Base-by-base conservation (phyloP, 176 grass and related monocot genomes). In the Zizania latifolia region DNA sequence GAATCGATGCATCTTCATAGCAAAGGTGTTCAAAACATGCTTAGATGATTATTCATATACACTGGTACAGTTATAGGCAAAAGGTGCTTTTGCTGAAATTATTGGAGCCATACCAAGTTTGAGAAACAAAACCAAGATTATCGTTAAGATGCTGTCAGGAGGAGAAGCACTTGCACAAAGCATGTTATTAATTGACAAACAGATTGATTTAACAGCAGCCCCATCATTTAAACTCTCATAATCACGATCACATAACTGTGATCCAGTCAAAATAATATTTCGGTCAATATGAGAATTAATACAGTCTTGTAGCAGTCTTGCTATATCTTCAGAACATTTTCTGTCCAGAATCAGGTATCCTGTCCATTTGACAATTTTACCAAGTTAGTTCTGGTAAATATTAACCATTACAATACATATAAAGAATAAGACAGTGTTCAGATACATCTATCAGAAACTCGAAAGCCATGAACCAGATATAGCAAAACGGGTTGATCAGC, bases 61-160 rank as follows among this genome's bases (percentile, higher is more conserved):
- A 10, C 35, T 65, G 46, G 43, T 75, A 27, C 12, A 51, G 51
- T 33, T 44, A 38, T 78, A 80, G 53, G 26, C 75, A 81, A 28
- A 13, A 58, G 17, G 71, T 76, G 19, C 36, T 39, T 35, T 62
- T 24, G 30, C 22, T 56, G 70, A 71, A 78, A 65, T 46, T 63
- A 67, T 17, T 39, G 73, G 81, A 70, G 62, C 78, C 90, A 78
- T 98, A 98, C 94, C 94, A 63, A 98, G 88, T 69, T 86, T 93
- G 46, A 98, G 83, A 73, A 98, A 91, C 79, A 93, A 81, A 87
- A 83, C 78, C 75, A 85, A 80, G 58, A 91, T 78, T 34, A 91
- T 12, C 33, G 16, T 66, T 82, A 93, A 85, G 38, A 98, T 61
- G 78, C 59, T 83, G 21, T 64, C 74, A 7, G 86, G 50, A 85